phyloP scores from a whole-genome alignment of 495 filamentous ascomycete genomes.

The Daldinia vernicosa region DNA sequence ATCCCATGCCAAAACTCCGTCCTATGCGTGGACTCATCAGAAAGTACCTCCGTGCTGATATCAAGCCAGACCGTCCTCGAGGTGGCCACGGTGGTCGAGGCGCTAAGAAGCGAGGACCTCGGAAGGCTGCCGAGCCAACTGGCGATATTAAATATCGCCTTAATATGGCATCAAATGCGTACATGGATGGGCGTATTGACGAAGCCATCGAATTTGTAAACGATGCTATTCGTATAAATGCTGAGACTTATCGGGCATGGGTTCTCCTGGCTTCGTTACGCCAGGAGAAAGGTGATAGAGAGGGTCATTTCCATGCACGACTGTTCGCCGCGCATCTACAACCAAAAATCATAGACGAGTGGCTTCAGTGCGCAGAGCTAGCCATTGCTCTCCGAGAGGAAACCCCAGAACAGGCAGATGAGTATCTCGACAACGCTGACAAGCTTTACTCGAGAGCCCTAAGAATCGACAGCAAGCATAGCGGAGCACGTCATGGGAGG shows the following conservation, averaged over 20 bases:
- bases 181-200: conserved; percentile 71
- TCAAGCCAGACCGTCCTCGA: conserved; percentile 25
- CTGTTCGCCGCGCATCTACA: conserved; percentile 77
- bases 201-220: conserved; percentile 68
- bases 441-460: conserved; percentile 78
- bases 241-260: conserved; percentile 84
- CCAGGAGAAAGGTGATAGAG: conserved; percentile 70
- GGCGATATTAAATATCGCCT: conserved; percentile 77
- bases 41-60: conserved; percentile 23
- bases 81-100: conserved; percentile 18
- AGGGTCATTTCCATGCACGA: conserved; percentile 72
- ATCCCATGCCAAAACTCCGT: conserved; percentile 31
- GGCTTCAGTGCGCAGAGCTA: conserved; percentile 73
- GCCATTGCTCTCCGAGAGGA: conserved; percentile 64
- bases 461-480: conserved; percentile 65
- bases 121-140: conserved; percentile 75
- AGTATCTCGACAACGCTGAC: conserved; percentile 63
- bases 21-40: conserved; percentile 17
- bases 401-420: conserved; percentile 58
- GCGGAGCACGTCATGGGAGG: conserved; percentile 67
- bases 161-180: conserved; percentile 74
- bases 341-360: conserved; percentile 71
- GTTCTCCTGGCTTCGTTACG: conserved; percentile 77
- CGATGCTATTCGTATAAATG: conserved; percentile 80
- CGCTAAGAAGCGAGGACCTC: conserved; percentile 63